Conservation (phyloP, 2,329 filamentous ascomycete species). For the Talaromyces verruculosus region DNA sequence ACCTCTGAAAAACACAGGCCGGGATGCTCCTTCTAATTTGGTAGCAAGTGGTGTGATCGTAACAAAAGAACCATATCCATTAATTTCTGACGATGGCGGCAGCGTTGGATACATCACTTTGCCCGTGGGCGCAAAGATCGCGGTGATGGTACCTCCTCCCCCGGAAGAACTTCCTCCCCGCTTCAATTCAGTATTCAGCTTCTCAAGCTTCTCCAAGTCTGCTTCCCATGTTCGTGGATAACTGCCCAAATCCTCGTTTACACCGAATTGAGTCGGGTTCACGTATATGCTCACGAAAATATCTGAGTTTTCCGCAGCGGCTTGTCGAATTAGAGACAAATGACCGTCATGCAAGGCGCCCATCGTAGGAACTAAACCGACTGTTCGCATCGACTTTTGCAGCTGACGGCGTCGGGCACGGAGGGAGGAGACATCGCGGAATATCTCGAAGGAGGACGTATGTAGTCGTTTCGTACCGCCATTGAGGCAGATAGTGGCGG, state of each 20-base stretch:
- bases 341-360: slow-evolving; percentile 94
- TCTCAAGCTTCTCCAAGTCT: slow-evolving; percentile 67
- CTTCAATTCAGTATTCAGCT: slow-evolving; percentile 69
- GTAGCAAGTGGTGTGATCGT: slow-evolving; percentile 81
- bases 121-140: slow-evolving; percentile 83
- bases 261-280: slow-evolving; percentile 94
- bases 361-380: slow-evolving; percentile 95
- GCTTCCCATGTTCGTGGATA: slow-evolving; percentile 88
- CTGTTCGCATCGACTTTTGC: slow-evolving; percentile 64
- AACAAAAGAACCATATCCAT: slow-evolving; percentile 83
- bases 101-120: slow-evolving; percentile 84
- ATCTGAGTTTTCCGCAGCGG: slow-evolving; percentile 78
- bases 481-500: not conserved
- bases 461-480: slow-evolving; percentile 9
- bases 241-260: slow-evolving; percentile 79
- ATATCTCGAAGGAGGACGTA: slow-evolving; percentile 52
- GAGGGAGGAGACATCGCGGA: slow-evolving; percentile 71
- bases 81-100: slow-evolving; percentile 67
- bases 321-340: slow-evolving; percentile 77
- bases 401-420: slow-evolving; percentile 69
- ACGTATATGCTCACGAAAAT: slow-evolving; percentile 93
- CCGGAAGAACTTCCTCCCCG: slow-evolving; percentile 14
- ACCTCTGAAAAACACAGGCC: slow-evolving; percentile 93
- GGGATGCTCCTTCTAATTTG: slow-evolving; percentile 77
- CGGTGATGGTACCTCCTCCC: slow-evolving; percentile 64